Percentiles rank a stretch among this genome's conserved stretches.
These are phyloP conservation scores for Lactifluus rugatus DNA, from an alignment of 768 basidiomycete species.

Conservation along the genomic window DNA sequence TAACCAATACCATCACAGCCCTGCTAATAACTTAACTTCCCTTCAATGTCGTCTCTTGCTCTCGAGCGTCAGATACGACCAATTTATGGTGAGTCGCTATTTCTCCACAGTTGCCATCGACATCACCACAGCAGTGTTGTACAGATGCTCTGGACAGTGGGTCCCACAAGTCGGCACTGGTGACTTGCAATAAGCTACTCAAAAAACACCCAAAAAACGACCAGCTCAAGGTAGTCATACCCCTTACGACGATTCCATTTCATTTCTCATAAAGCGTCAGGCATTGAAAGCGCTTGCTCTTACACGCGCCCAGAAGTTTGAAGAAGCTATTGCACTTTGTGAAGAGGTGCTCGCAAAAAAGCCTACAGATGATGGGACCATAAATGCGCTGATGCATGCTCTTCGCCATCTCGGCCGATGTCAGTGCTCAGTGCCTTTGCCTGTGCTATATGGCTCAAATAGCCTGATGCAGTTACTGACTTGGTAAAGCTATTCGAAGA, in stretches of 20 bases:
- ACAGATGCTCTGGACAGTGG: conserved; percentile 79
- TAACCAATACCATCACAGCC: conserved; percentile 4
- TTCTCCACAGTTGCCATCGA: background rate
- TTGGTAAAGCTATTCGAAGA: conserved; percentile 80
- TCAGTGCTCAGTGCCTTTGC: conserved; percentile 23
- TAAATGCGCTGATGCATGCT: conserved; percentile 78
- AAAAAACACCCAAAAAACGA: conserved; percentile 75
- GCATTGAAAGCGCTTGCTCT: conserved; percentile 79
- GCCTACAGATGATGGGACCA: conserved; percentile 60
- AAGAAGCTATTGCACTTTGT: conserved; percentile 68
- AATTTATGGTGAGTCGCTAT: conserved; percentile 56
- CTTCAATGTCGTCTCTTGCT: conserved; percentile 43
- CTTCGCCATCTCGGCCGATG: conserved; percentile 68
- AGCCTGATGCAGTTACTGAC: conserved; percentile 47
- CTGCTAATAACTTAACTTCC: background rate
- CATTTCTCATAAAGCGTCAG: conserved; percentile 30
- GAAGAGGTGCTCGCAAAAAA: conserved; percentile 71
- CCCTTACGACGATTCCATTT: background rate
- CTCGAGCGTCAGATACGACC: conserved; percentile 78
- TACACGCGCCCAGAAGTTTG: conserved; percentile 75
- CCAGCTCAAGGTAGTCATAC: conserved; percentile 49
- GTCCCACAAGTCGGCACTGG: conserved; percentile 78
- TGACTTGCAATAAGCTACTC: conserved; percentile 77
- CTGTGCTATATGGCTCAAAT: background rate
- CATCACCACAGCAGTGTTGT: conserved; percentile 6